Percentiles rank a stretch among this genome's conserved stretches.
Evolutionary conservation across 768 basidiomycete species (phyloP).

Genomic region (Termitomyces sp.): DNA sequence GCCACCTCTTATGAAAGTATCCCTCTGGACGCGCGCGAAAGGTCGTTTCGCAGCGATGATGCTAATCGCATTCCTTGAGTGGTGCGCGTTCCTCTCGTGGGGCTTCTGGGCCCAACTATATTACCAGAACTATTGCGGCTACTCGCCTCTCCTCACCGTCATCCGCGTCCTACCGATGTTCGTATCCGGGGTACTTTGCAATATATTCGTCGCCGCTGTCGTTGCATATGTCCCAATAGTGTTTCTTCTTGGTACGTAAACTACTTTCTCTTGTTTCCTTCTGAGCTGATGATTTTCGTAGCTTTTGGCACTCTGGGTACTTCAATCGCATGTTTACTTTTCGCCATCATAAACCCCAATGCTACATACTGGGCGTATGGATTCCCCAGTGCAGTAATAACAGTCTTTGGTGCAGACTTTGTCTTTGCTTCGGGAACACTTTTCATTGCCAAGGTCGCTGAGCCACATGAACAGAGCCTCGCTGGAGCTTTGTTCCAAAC

Average conservation of each 20-base stretch:
- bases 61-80: conserved; percentile 50
- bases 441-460: conserved; percentile 63
- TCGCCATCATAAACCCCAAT: conserved; percentile 56
- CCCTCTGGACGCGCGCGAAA: conserved; percentile 52
- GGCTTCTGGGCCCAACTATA: conserved; percentile 45
- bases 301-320: conserved; percentile 53
- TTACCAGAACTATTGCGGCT: conserved; percentile 58
- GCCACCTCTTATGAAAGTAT: conserved; percentile 56
- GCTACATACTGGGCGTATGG: conserved; percentile 69
- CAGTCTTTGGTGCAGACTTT: conserved; percentile 76
- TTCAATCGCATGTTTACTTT: conserved; percentile 50
- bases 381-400: conserved; percentile 59
- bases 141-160: conserved; percentile 55
- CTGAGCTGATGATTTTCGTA: background rate
- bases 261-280: background rate
- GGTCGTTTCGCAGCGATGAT: conserved; percentile 56
- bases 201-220: conserved; percentile 56
- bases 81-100: conserved; percentile 50
- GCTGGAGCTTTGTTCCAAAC: conserved; percentile 76
- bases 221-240: conserved; percentile 50
- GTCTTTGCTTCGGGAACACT: conserved; percentile 69
- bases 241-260: conserved; percentile 46
- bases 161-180: conserved; percentile 68
- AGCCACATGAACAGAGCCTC: conserved; percentile 68
- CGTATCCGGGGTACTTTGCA: conserved; percentile 57